phyloP scores from a whole-genome alignment of 352 stramenopile species.

The Phytopythium sindhum region DNA sequence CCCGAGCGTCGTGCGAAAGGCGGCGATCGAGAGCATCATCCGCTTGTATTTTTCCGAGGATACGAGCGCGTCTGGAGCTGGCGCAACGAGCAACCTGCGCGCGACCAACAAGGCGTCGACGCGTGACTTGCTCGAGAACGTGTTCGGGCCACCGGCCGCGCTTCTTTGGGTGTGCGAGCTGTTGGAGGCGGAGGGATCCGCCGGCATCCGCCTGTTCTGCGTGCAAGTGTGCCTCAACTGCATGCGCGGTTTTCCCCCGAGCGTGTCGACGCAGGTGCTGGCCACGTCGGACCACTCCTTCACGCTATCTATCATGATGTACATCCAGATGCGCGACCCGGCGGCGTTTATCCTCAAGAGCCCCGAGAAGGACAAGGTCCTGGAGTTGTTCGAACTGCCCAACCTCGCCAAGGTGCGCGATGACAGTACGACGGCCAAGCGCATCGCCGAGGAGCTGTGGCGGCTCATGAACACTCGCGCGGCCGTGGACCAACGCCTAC shows the following conservation, averaged over 20 bases:
- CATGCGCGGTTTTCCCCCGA: constrained; percentile 69
- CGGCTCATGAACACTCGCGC: constrained; percentile 65
- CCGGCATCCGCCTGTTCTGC: constrained; percentile 67
- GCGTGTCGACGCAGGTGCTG: constrained; percentile 67
- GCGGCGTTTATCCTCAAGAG: constrained; percentile 71
- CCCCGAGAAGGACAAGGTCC: constrained; percentile 69
- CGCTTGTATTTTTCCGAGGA: constrained; percentile 84
- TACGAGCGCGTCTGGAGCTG: constrained; percentile 17
- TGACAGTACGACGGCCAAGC: constrained; percentile 68
- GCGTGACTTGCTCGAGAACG: constrained; percentile 37
- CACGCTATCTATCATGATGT: constrained; percentile 64
- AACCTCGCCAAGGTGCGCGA: constrained; percentile 64
- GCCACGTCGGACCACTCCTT: constrained; percentile 83
- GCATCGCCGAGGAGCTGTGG: constrained; percentile 67
- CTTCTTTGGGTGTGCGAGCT: constrained; percentile 68
- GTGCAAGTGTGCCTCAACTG: constrained; percentile 83
- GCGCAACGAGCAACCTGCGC: constrained; percentile 15
- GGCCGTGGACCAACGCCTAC: constrained; percentile 65
- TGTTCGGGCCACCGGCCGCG: constrained; percentile 63
- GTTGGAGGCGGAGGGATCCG: constrained; percentile 60
- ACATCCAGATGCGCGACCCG: constrained; percentile 79
- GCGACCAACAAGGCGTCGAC: constrained; percentile 10
- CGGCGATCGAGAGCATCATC: constrained; percentile 81
- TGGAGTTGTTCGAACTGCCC: constrained; percentile 56
- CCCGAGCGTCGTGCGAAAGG: constrained; percentile 72